These are phyloP conservation scores for Sclerotinia spermophila DNA, from an alignment of 2,329 filamentous ascomycete species.

Conservation along the genomic window DNA sequence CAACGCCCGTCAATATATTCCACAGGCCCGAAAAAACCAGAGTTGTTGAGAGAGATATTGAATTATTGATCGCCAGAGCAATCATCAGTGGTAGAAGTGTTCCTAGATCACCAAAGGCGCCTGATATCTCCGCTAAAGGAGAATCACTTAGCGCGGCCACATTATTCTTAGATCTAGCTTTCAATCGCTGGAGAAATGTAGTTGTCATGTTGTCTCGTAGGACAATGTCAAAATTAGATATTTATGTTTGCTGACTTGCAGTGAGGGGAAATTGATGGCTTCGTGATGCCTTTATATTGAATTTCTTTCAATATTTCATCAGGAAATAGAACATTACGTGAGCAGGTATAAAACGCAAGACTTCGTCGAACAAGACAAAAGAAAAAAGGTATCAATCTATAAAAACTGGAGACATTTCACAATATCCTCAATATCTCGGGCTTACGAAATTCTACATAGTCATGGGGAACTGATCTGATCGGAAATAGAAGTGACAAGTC, in stretches of 20 bases:
- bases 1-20: conserved; percentile 76
- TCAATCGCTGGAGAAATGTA: neutral
- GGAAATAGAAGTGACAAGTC: conserved; percentile 1
- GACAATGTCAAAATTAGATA: neutral
- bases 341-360: neutral
- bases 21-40: conserved; percentile 84
- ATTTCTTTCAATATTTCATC: neutral
- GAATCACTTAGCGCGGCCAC: conserved; percentile 50
- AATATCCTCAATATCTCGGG: neutral
- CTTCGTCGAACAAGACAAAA: neutral
- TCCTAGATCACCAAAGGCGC: conserved; percentile 82
- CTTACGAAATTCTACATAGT: conserved; percentile 7
- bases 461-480: neutral
- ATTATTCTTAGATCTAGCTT: conserved; percentile 45
- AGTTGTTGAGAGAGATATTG: conserved; percentile 78
- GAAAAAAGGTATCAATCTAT: neutral
- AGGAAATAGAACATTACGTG: too few species aligned
- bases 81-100: conserved; percentile 88
- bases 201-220: neutral
- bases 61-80: conserved; percentile 72
- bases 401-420: neutral
- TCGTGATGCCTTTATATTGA: neutral
- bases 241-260: neutral
- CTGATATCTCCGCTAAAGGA: conserved; percentile 75
- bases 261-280: neutral